Conservation (phyloP, 805 yeast genomes). For the Metschnikowia drakensbergensis region DNA sequence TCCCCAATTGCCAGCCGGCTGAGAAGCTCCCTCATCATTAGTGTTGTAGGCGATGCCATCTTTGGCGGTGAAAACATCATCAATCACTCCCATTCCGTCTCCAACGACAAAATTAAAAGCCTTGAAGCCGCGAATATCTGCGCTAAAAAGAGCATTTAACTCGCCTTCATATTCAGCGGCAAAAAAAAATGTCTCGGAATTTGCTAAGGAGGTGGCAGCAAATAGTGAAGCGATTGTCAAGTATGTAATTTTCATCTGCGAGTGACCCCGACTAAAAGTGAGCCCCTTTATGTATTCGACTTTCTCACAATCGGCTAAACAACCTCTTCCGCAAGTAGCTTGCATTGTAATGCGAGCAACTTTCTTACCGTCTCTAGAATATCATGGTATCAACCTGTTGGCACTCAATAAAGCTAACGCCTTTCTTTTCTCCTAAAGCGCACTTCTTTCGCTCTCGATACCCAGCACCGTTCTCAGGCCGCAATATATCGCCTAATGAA, state of each 20-base stretch:
- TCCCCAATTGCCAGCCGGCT: background rate
- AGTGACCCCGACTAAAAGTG: background rate
- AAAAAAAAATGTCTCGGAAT: background rate
- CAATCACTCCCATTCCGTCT: background rate
- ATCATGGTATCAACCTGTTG: too few relatives aligned
- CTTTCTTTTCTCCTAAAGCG: too few relatives aligned
- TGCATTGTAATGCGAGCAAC: too few relatives aligned
- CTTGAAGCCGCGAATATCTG: background rate
- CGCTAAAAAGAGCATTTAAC: background rate
- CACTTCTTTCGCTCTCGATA: too few relatives aligned
- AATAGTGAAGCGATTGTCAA: background rate
- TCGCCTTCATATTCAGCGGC: background rate
- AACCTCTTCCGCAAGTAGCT: too few relatives aligned
- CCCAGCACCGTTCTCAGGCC: too few relatives aligned
- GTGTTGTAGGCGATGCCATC: background rate
- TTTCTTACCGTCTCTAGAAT: too few relatives aligned
- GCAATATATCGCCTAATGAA: too few relatives aligned
- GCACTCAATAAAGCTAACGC: too few relatives aligned
- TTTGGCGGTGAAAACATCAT: background rate
- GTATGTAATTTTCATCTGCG: background rate
- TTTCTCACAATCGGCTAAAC: too few relatives aligned
- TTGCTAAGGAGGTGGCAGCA: background rate
- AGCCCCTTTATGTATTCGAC: too few relatives aligned
- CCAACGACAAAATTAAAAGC: background rate
- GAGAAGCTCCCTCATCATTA: background rate